Evolutionary conservation across 441 rosid species (phyloP).

Genomic region (Jatropha podagrica): DNA sequence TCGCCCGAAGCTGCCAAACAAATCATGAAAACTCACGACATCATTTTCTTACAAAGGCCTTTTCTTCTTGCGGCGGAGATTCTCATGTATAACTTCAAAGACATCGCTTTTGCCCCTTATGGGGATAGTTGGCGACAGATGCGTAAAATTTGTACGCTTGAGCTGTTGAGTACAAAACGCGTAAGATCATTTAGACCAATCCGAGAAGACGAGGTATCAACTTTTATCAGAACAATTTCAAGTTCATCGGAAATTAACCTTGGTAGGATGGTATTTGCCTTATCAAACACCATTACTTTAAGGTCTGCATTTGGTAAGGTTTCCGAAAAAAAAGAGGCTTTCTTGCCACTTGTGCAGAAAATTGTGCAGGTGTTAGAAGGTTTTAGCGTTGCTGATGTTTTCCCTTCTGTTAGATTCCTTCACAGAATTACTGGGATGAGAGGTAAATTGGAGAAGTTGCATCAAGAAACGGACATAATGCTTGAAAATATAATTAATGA

Average conservation of each 20-base stretch:
- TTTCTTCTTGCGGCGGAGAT: not conserved
- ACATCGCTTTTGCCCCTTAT: too few relatives aligned
- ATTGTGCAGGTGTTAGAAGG: not conserved
- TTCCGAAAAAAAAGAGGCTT: not conserved
- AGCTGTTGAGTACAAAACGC: not conserved
- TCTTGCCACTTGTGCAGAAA: not conserved
- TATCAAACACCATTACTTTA: not conserved
- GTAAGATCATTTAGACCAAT: not conserved
- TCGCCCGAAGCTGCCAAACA: slow-evolving; percentile 1
- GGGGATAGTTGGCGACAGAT: too few relatives aligned
- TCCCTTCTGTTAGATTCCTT: not conserved
- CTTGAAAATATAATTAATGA: too few relatives aligned
- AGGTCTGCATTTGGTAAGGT: not conserved
- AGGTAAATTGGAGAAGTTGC: not conserved
- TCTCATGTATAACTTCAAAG: not conserved
- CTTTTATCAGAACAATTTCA: not conserved
- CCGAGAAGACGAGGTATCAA: not conserved
- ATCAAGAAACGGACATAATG: not conserved
- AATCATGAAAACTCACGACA: not conserved
- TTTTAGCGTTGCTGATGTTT: not conserved
- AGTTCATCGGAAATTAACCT: not conserved
- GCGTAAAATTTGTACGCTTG: too few relatives aligned
- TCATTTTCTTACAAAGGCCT: slow-evolving; percentile 1
- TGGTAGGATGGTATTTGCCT: not conserved
- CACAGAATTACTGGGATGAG: not conserved